A percentile compares a stretch with the other conserved stretches of the same genome.
Conservation (phyloP, 805 yeast genomes). For the Lipomyces sp. region DNA sequence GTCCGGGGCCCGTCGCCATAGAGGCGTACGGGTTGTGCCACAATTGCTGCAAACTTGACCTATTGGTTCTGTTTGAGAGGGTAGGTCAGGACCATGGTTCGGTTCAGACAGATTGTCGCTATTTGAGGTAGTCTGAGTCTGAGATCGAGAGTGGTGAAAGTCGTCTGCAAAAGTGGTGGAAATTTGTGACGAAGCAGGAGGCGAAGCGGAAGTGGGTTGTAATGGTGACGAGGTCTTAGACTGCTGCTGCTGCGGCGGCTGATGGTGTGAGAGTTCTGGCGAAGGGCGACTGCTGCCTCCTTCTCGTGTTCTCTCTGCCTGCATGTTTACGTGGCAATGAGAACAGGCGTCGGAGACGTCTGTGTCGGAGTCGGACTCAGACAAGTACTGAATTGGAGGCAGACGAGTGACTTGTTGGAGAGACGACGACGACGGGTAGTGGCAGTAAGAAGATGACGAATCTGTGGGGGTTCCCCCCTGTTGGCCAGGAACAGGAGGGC, state of each 20-base stretch:
- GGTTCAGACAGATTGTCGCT: background rate
- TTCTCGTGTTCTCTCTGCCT: background rate
- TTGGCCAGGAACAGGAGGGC: background rate
- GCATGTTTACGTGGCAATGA: background rate
- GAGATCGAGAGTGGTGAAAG: conserved; percentile 2
- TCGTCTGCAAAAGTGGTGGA: background rate
- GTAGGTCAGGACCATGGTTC: conserved; percentile 3
- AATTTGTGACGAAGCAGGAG: background rate
- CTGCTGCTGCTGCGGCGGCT: background rate
- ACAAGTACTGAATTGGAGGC: background rate
- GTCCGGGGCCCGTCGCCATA: conserved; percentile 92
- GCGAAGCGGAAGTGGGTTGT: background rate
- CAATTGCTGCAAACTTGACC: conserved; percentile 81
- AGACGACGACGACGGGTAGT: background rate
- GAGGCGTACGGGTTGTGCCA: conserved; percentile 87
- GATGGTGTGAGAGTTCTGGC: background rate
- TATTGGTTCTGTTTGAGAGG: background rate
- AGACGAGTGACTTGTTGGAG: conserved; percentile 4
- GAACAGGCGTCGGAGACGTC: conserved; percentile 3
- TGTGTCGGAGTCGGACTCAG: conserved; percentile 11
- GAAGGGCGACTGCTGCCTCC: background rate
- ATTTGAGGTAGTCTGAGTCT: background rate
- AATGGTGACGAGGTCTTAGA: background rate
- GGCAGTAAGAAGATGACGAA: conserved; percentile 9
- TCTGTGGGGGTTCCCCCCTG: conserved; percentile 14